Base-by-base conservation (phyloP, 2,329 filamentous ascomycete species). In the Akanthomyces dipterigenus region DNA sequence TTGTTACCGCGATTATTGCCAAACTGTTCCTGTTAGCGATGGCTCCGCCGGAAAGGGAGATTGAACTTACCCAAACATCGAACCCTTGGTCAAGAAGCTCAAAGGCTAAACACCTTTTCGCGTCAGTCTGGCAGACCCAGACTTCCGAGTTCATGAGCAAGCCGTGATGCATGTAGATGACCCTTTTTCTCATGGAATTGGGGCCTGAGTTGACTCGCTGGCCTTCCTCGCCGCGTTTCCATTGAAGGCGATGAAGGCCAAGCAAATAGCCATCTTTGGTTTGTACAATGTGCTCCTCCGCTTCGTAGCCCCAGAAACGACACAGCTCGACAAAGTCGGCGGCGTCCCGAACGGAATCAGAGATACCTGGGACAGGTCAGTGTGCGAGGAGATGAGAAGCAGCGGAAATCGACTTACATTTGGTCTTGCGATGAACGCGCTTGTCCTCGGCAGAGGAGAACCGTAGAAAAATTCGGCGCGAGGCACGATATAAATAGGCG, bases 1-100 rank as follows among this genome's bases (percentile, higher is more conserved):
- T 99, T 99, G 82, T 99, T 99, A 55, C 95, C 95, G 40, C 95
- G 88, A 70, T 99, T 99, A 74, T 99, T 99, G 55, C 95, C 95
- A 64, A 99, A 81, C 90, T 90, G 63, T 6, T 42, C 9, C 3
- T n/a, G 50, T 77, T 58, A 76, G 70, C 63, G 45, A 56, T 34
- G 3, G 28, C 31, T 14, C 31, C 20, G 8, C n/a, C 46, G 16
- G 45, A 14, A 9, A 18, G 42, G 26, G 24, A 24, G 40, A 20
- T n/a, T 16, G 20, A 38, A 77, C 84, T 68, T 75, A 89, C 87
- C 91, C 95, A 99, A 65, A 98, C 93, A 78, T 99, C 95, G 69
- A 96, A 99, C 3, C 95, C 95, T 69, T 85, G 84, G 70, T 97
- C 91, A 0, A 96, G 91, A 48, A 99, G 80, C 66, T 89, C 84